phyloP scores from a whole-genome alignment of 495 filamentous ascomycete genomes.

The Penicillium desertorum region DNA sequence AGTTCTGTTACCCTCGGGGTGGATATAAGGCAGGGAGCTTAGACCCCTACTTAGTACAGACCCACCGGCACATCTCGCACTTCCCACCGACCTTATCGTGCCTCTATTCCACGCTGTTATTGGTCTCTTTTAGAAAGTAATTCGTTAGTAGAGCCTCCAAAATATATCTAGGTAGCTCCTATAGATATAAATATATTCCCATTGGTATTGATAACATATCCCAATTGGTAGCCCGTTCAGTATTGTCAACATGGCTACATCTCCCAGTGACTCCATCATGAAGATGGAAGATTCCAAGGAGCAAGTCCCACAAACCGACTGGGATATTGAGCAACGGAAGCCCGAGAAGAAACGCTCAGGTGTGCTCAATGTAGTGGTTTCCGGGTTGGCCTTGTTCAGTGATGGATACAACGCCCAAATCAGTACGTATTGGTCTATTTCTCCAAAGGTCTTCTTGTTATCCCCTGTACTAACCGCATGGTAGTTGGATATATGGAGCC shows the following conservation, averaged over 20 bases:
- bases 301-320: slow-evolving; percentile 3
- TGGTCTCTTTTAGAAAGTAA: neutral
- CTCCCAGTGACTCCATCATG: slow-evolving; percentile 16
- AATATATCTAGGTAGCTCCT: neutral
- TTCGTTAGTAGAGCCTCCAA: neutral
- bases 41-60: too few relatives aligned
- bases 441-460: neutral
- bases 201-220: neutral
- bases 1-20: too few relatives aligned
- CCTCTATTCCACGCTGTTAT: neutral
- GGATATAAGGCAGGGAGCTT: too few relatives aligned
- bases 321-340: slow-evolving; percentile 15
- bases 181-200: neutral
- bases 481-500: slow-evolving; percentile 45
- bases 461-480: neutral
- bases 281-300: slow-evolving; percentile 16
- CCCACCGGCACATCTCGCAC: neutral
- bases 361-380: slow-evolving; percentile 35
- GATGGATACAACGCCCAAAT: slow-evolving; percentile 49
- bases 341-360: slow-evolving; percentile 17
- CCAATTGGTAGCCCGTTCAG: neutral
- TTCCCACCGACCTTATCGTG: slow-evolving; percentile 10
- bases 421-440: slow-evolving; percentile 15
- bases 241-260: slow-evolving; percentile 16
- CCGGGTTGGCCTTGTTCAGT: slow-evolving; percentile 40